Conservation (phyloP, 805 yeast species). For the Saturnispora gosingensis region DNA sequence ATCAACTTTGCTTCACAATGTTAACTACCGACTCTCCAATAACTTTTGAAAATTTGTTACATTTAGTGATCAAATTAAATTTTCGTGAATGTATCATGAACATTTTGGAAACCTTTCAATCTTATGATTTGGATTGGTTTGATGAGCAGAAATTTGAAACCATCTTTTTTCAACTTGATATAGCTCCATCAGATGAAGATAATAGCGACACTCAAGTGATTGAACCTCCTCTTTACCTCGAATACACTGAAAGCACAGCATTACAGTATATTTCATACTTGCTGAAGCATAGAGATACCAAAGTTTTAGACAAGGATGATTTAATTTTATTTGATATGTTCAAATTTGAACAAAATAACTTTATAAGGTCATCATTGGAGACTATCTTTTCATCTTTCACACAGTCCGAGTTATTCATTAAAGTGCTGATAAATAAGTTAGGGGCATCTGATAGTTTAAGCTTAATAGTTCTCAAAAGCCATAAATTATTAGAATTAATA, state of each 20-base stretch:
- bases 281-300: background rate
- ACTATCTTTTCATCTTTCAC: constrained; percentile 3
- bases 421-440: constrained; percentile 1
- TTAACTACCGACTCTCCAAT: background rate
- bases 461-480: background rate
- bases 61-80: background rate
- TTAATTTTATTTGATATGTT: constrained; percentile 8
- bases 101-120: background rate
- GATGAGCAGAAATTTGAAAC: background rate
- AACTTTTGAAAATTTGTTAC: background rate
- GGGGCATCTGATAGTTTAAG: background rate
- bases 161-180: background rate
- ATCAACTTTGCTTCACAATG: background rate
- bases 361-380: background rate
- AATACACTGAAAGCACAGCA: constrained; percentile 1
- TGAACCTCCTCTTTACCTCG: constrained; percentile 11
- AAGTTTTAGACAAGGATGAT: constrained; percentile 1
- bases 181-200: background rate
- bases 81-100: background rate
- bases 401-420: constrained; percentile 1
- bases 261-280: background rate
- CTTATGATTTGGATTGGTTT: constrained; percentile 1
- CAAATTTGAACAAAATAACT: background rate
- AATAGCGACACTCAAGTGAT: background rate
- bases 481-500: background rate